Percentiles rank a stretch among this genome's conserved stretches.
Evolutionary conservation across 1,284 basidiomycete species (phyloP).

Genomic region (Marasmius tenuissimus): DNA sequence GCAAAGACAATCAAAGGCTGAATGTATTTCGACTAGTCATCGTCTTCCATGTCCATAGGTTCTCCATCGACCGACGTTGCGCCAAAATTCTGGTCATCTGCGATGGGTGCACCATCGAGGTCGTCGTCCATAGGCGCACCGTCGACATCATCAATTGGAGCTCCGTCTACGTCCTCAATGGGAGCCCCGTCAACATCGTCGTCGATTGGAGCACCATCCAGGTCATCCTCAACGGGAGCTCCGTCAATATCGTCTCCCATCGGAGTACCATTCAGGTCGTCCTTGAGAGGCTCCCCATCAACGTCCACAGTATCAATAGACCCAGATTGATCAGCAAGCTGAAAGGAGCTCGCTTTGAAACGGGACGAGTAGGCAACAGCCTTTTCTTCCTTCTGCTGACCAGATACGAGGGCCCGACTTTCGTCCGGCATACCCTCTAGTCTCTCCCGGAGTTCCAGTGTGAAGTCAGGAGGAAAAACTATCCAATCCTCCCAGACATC

Average conservation of each 20-base stretch:
- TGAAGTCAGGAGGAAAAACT: conserved; percentile 85
- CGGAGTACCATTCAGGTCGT: conserved; percentile 33
- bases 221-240: conserved; percentile 38
- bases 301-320: conserved; percentile 48
- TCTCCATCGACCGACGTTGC: not conserved
- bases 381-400: conserved; percentile 31
- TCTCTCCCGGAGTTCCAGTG: conserved; percentile 66
- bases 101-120: conserved; percentile 52
- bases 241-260: conserved; percentile 35
- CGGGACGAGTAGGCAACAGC: conserved; percentile 46
- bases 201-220: conserved; percentile 53
- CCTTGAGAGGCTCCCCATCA: conserved; percentile 32
- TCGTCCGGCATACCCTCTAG: conserved; percentile 61
- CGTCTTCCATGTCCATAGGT: conserved; percentile 1
- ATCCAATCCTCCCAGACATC: conserved; percentile 98
- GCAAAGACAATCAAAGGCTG: too few relatives aligned
- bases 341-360: conserved; percentile 81
- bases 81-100: conserved; percentile 22
- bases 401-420: conserved; percentile 24
- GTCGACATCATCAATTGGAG: conserved; percentile 34
- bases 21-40: not conserved
- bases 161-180: conserved; percentile 41
- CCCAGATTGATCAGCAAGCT: conserved; percentile 53
- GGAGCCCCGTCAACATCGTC: conserved; percentile 34
- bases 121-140: conserved; percentile 39